Percentiles rank a stretch among this genome's conserved stretches.
phyloP scores from a whole-genome alignment of 495 filamentous ascomycete genomes.

The Penicillium taxi region DNA sequence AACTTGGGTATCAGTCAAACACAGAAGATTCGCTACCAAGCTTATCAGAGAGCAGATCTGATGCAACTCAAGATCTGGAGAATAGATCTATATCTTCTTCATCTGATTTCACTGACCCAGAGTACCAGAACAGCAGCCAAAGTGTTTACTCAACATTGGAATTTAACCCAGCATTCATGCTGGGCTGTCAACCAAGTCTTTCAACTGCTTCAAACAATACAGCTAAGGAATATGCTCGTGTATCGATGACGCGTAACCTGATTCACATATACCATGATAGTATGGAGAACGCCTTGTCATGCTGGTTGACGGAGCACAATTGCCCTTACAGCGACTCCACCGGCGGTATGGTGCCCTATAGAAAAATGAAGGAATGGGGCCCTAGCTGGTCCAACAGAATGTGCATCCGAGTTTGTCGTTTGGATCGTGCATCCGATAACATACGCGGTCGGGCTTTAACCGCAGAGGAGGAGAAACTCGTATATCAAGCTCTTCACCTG shows the following conservation, averaged over 20 bases:
- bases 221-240: constrained; percentile 17
- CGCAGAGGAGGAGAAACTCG: constrained; percentile 25
- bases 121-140: not conserved
- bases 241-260: constrained; percentile 27
- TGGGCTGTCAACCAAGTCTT: not conserved
- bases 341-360: constrained; percentile 1
- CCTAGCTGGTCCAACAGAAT: constrained; percentile 39
- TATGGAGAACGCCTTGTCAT: constrained; percentile 40
- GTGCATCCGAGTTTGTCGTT: constrained; percentile 31
- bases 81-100: not conserved
- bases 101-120: not conserved
- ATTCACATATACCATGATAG: constrained; percentile 42
- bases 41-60: not conserved
- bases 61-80: not conserved
- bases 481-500: constrained; percentile 30
- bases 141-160: too few relatives aligned
- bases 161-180: not conserved
- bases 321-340: constrained; percentile 33
- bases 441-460: constrained; percentile 26
- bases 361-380: constrained; percentile 26
- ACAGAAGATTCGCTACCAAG: not conserved
- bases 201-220: constrained; percentile 15
- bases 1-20: not conserved
- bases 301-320: constrained; percentile 41
- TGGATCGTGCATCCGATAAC: constrained; percentile 28